These are phyloP conservation scores for Protomyces macrosporus DNA, from an alignment of 1,139 yeast genomes.

Conservation along the genomic window DNA sequence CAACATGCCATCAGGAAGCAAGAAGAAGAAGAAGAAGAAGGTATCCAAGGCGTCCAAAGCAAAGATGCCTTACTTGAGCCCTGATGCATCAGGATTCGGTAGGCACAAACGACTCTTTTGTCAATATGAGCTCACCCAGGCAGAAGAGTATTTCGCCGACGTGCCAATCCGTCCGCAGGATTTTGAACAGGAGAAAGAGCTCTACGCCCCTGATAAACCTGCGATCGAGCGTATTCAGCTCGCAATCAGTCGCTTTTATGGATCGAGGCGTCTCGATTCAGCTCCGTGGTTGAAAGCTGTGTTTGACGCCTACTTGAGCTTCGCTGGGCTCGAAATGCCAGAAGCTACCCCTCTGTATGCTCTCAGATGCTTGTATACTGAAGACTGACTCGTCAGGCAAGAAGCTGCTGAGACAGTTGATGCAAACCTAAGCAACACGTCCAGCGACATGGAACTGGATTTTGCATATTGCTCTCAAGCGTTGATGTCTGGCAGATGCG, in stretches of 20 bases:
- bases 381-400: background rate
- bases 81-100: background rate
- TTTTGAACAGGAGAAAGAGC: background rate
- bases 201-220: conserved; percentile 2
- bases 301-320: conserved; percentile 9
- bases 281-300: conserved; percentile 13
- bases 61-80: background rate
- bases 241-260: conserved; percentile 9
- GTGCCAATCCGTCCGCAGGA: conserved; percentile 7
- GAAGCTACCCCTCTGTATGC: background rate
- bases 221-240: conserved; percentile 7
- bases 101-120: background rate
- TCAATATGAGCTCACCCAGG: background rate
- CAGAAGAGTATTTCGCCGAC: conserved; percentile 20
- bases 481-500: conserved; percentile 5
- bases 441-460: conserved; percentile 1
- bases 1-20: too few relatives aligned
- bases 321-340: conserved; percentile 6
- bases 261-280: background rate
- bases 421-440: background rate
- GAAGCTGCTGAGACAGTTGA: background rate
- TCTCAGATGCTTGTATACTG: background rate
- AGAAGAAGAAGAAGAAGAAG: background rate
- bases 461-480: conserved; percentile 12
- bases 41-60: background rate